Conservation (phyloP, 2,329 filamentous ascomycete species). For the Lachnellula hyalina region DNA sequence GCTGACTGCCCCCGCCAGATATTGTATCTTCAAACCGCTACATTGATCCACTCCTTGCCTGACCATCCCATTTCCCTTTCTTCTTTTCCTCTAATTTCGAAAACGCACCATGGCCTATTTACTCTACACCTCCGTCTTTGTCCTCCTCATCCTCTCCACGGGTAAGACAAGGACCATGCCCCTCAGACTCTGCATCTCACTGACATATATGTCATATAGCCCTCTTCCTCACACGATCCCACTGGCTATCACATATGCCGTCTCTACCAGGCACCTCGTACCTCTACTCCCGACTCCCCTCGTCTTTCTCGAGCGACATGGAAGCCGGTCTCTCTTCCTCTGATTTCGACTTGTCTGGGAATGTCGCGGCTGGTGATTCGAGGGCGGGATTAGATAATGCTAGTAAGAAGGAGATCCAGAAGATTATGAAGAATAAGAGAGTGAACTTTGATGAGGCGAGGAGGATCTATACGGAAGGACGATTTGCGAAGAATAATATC, state of each 20-base stretch:
- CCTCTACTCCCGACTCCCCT: constrained; percentile 74
- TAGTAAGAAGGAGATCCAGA: constrained; percentile 76
- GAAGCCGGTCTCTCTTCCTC: constrained; percentile 80
- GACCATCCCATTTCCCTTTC: constrained; percentile 4
- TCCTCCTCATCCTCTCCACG: constrained; percentile 66
- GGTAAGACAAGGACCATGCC: constrained; percentile 39
- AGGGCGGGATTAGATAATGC: constrained; percentile 75
- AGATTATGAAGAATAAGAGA: constrained; percentile 82
- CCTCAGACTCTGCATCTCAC: constrained; percentile 7
- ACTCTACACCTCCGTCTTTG: constrained; percentile 70
- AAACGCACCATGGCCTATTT: constrained; percentile 63
- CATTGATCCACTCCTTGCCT: not conserved
- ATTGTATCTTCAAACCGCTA: not conserved
- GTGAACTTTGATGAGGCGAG: constrained; percentile 89
- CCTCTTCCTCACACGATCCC: constrained; percentile 73
- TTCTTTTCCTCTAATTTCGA: not conserved
- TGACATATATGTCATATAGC: constrained; percentile 36
- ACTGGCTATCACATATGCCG: constrained; percentile 69
- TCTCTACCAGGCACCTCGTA: constrained; percentile 48
- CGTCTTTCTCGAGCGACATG: constrained; percentile 75
- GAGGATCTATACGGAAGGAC: constrained; percentile 76
- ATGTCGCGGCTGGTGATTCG: constrained; percentile 73
- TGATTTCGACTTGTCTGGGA: constrained; percentile 77
- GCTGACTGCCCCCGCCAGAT: too few species aligned
- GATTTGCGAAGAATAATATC: constrained; percentile 84